These are phyloP conservation scores for Phaeodactylum tricornutum DNA, from an alignment of 108 stramenopile species.

Conservation along the genomic window DNA sequence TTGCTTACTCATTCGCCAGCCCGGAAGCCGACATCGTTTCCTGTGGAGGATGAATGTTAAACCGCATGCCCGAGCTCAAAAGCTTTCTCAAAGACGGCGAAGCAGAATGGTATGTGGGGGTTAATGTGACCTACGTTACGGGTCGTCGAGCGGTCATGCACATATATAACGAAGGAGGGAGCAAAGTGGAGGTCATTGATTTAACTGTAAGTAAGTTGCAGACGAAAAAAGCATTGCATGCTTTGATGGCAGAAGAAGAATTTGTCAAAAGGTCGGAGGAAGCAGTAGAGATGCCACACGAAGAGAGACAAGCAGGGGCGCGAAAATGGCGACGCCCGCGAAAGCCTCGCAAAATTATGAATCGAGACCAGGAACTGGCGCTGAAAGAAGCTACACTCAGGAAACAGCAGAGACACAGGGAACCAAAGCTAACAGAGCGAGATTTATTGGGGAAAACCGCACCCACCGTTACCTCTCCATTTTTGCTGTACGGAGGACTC, in stretches of 20 bases:
- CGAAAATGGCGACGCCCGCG: too few relatives aligned
- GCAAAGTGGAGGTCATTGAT: slow-evolving; percentile 23
- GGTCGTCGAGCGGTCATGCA: slow-evolving; percentile 35
- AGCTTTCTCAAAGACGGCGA: slow-evolving; percentile 42
- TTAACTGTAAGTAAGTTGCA: slow-evolving; percentile 28
- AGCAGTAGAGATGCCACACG: too few relatives aligned
- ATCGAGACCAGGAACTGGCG: too few relatives aligned
- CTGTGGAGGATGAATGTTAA: slow-evolving; percentile 49
- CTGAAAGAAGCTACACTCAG: too few relatives aligned
- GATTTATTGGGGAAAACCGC: too few relatives aligned
- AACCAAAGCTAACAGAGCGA: too few relatives aligned
- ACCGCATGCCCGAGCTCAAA: slow-evolving; percentile 37
- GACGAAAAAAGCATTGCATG: slow-evolving; percentile 42
- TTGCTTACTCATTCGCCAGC: neutral
- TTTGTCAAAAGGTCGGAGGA: slow-evolving; percentile 21
- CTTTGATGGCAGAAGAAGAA: slow-evolving; percentile 41
- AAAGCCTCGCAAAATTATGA: too few relatives aligned
- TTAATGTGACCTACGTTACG: slow-evolving; percentile 36
- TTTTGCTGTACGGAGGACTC: too few relatives aligned
- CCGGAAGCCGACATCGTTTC: slow-evolving; percentile 29
- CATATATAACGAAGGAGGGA: slow-evolving; percentile 25
- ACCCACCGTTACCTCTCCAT: too few relatives aligned
- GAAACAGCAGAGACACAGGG: too few relatives aligned
- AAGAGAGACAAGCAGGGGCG: too few relatives aligned
- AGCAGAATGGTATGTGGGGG: slow-evolving; percentile 36